Evolutionary conservation across 371 early-diverging fungal genomes (phyloP).

Genomic region (Mortierella sp.): DNA sequence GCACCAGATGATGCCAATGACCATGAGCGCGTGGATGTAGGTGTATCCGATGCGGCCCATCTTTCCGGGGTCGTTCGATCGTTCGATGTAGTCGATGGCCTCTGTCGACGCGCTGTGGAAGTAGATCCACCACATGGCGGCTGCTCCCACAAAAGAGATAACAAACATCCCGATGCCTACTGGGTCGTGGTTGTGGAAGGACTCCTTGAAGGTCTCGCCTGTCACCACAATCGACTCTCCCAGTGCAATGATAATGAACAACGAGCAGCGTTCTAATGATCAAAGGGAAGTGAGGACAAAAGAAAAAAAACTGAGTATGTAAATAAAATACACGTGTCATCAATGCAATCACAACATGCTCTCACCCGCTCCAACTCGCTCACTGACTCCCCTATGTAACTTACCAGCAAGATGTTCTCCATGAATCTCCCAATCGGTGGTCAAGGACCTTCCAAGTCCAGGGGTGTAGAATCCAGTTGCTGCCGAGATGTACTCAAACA

Average conservation of each 20-base stretch:
- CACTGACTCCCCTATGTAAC: not conserved
- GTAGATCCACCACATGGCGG: constrained; percentile 56
- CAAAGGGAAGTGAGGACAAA: not conserved
- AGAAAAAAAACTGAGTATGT: not conserved
- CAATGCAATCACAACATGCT: not conserved
- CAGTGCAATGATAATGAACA: constrained; percentile 50
- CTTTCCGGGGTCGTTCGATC: constrained; percentile 34
- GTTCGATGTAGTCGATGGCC: constrained; percentile 34
- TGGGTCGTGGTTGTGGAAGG: constrained; percentile 18
- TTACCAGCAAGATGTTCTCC: constrained; percentile 54
- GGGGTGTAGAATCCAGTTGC: constrained; percentile 40
- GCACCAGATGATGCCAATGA: constrained; percentile 48
- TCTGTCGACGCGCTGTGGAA: constrained; percentile 42
- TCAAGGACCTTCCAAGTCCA: constrained; percentile 21
- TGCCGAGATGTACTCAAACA: constrained; percentile 32
- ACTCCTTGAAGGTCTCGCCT: constrained; percentile 31
- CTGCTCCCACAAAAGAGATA: constrained; percentile 32
- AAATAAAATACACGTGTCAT: not conserved
- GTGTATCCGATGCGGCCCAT: constrained; percentile 50
- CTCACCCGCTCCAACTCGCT: not conserved
- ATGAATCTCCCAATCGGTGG: constrained; percentile 43
- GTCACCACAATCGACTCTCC: constrained; percentile 53
- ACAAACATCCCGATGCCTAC: constrained; percentile 42
- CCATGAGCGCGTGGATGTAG: constrained; percentile 49
- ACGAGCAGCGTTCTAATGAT: constrained; percentile 39